phyloP scores from a whole-genome alignment of 805 yeast genomes.

The Kregervanrija fluxuum region DNA sequence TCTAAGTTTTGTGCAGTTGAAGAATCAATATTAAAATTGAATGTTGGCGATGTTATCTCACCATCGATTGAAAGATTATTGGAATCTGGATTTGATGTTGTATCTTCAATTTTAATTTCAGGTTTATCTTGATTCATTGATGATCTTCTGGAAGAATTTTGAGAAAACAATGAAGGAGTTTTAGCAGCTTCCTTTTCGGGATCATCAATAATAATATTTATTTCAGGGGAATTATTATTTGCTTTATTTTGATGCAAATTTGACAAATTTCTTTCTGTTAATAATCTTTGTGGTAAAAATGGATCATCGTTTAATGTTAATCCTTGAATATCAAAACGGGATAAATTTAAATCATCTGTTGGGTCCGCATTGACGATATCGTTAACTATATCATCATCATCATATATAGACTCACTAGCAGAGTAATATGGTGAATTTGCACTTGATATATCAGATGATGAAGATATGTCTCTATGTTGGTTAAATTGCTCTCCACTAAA shows the following conservation, averaged over 20 bases:
- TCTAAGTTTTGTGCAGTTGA: background rate
- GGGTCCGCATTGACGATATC: conserved; percentile 8
- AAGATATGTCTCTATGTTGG: conserved; percentile 9
- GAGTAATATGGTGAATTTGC: conserved; percentile 22
- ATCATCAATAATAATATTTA: conserved; percentile 24
- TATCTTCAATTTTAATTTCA: conserved; percentile 21
- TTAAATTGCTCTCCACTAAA: conserved; percentile 13
- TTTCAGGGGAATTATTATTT: conserved; percentile 10
- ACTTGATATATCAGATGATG: conserved; percentile 19
- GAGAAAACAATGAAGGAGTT: conserved; percentile 52
- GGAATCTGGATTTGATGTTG: conserved; percentile 4
- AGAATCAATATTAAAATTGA: conserved; percentile 5
- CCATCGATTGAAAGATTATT: background rate
- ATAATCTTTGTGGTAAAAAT: background rate
- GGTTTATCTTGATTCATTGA: conserved; percentile 19
- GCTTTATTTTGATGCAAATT: conserved; percentile 13
- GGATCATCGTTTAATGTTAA: background rate
- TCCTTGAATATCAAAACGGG: conserved; percentile 5
- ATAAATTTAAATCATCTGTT: conserved; percentile 9
- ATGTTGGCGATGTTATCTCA: conserved; percentile 3
- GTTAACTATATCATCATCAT: conserved; percentile 13
- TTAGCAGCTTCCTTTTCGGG: conserved; percentile 36
- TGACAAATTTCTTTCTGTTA: conserved; percentile 1
- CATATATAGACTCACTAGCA: conserved; percentile 19
- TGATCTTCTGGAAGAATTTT: conserved; percentile 37